Base-by-base conservation (phyloP, 306 rosid species). In the Vicia villosa region DNA sequence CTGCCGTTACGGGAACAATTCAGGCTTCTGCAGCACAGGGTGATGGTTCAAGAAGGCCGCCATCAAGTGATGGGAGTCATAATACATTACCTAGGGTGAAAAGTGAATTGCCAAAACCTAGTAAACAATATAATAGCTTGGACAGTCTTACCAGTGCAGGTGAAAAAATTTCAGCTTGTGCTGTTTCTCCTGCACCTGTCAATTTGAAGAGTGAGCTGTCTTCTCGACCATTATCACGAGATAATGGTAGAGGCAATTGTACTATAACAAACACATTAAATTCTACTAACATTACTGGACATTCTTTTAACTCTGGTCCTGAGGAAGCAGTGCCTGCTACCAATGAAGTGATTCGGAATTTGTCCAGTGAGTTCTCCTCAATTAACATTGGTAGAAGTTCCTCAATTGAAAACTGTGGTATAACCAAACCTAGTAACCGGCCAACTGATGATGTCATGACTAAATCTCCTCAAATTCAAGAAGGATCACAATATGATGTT, bases 351-450 rank as follows among this genome's bases (percentile, higher is more conserved):
- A 77, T 79, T 49, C 86, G 77, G 76, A 83, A 73, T 67, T 66
- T 89, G 74, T 87, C 86, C 83, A 74, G 80, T 67, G 88, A 84
- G 73, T 69, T 89, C 66, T 80, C 91, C 30, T 82, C 83, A 15
- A 24, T 80, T 77, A 64, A 80, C 82, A 81, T 78, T 52, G 84
- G 76, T 69, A 69, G 72, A 76, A 75, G 79, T 70, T 36, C 73
- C 11, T 45, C 45, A 47, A 83, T 69, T 55, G 88, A 79, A 49
- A 68, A 72, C 34, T 79, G 79, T 56, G 76, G 79, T 77, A 40
- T 68, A 42, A 63, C 69, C 68, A 77, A 85, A 74, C 76, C 81
- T 54, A 80, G 45, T 74, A 75, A 74, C 68, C 78, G 73, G 15
- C 72, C 71, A 76, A 51, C 81, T 62, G 89, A 91, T 78, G 4